phyloP scores from a whole-genome alignment of 345 rosid species.

The Turritis glabra region DNA sequence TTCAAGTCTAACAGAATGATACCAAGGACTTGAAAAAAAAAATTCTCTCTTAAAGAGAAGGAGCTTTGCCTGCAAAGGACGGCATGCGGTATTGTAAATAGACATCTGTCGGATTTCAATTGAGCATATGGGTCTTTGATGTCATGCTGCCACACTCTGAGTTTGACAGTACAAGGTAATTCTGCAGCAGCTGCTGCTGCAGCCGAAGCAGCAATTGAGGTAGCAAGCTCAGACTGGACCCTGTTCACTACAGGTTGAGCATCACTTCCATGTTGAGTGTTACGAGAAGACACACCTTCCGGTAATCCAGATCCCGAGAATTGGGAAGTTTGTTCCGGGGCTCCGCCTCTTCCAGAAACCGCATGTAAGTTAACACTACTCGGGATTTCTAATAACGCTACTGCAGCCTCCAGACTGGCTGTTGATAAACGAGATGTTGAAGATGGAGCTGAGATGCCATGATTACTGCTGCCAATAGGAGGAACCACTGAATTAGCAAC shows the following conservation, averaged over 20 bases:
- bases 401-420: constrained; percentile 51
- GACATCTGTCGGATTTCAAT: constrained; percentile 61
- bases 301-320: constrained; percentile 46
- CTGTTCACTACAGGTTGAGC: constrained; percentile 61
- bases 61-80: constrained; percentile 82
- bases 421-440: constrained; percentile 41
- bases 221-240: constrained; percentile 70
- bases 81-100: constrained; percentile 77
- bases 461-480: constrained; percentile 42
- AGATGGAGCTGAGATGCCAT: constrained; percentile 43
- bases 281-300: constrained; percentile 41
- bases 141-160: constrained; percentile 85
- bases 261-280: constrained; percentile 36
- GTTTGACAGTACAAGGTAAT: constrained; percentile 91
- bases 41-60: neutral
- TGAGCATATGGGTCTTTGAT: constrained; percentile 62
- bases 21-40: neutral
- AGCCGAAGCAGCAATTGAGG: constrained; percentile 15
- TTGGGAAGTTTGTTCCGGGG: constrained; percentile 43
- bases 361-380: constrained; percentile 49
- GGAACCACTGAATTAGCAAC: constrained; percentile 48
- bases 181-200: constrained; percentile 55
- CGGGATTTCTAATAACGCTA: constrained; percentile 51
- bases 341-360: constrained; percentile 48
- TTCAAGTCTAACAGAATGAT: neutral